phyloP scores from a whole-genome alignment of 1,139 yeast genomes.

The Debaryomyces robertsiae region DNA sequence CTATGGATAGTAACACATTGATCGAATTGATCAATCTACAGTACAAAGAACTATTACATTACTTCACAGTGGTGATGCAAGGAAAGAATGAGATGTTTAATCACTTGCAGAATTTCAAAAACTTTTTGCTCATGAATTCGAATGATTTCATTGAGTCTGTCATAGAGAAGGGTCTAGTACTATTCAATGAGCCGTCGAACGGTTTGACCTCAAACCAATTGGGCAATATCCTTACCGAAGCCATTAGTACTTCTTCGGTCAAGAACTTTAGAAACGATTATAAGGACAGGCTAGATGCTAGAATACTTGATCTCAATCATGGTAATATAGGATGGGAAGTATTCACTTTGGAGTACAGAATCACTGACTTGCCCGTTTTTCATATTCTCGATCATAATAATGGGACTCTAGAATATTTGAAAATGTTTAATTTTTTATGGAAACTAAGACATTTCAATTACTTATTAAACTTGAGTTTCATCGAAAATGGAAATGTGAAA shows the following conservation, averaged over 20 bases:
- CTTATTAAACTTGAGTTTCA: constrained; percentile 47
- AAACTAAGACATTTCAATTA: constrained; percentile 64
- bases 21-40: constrained; percentile 47
- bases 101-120: constrained; percentile 66
- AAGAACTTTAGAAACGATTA: constrained; percentile 35
- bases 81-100: constrained; percentile 50
- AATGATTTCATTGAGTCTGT: constrained; percentile 78
- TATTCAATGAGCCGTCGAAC: constrained; percentile 63
- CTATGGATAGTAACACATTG: constrained; percentile 32
- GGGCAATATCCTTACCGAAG: constrained; percentile 64
- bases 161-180: constrained; percentile 54
- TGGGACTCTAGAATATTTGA: constrained; percentile 60
- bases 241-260: constrained; percentile 67
- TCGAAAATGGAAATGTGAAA: constrained; percentile 36
- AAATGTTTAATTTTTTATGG: constrained; percentile 87
- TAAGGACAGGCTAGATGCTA: constrained; percentile 66
- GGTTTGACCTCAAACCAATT: constrained; percentile 67
- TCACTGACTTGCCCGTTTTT: constrained; percentile 57
- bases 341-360: constrained; percentile 80
- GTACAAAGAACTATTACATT: constrained; percentile 58
- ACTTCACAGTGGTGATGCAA: constrained; percentile 53
- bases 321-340: constrained; percentile 89
- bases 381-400: constrained; percentile 42
- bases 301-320: constrained; percentile 64
- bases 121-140: constrained; percentile 67